Conservation (phyloP, 1,284 basidiomycete species). For the Filobasidium uniguttulatum region DNA sequence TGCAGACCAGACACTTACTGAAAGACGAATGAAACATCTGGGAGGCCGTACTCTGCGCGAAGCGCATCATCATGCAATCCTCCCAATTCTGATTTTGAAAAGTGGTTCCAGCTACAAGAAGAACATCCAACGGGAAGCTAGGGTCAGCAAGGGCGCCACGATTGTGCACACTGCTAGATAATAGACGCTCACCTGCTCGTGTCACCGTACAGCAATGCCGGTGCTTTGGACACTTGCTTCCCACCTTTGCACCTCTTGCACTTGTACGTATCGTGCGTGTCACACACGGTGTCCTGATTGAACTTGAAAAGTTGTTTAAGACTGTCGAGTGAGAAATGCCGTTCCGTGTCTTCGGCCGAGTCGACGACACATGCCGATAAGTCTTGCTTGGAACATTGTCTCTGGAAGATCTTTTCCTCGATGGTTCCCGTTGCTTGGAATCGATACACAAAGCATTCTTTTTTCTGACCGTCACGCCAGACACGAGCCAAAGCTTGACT, state of each 20-base stretch:
- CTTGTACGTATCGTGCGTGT: slow-evolving; percentile 97
- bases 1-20: too few species aligned
- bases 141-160: slow-evolving; percentile 3
- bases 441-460: slow-evolving; percentile 97
- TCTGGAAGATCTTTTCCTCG: slow-evolving; percentile 96
- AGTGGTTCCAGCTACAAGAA: slow-evolving; percentile 81
- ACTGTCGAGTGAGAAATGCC: slow-evolving; percentile 85
- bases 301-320: slow-evolving; percentile 84
- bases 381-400: slow-evolving; percentile 90
- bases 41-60: slow-evolving; percentile 69
- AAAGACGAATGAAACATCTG: slow-evolving; percentile 81
- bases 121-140: slow-evolving; percentile 8
- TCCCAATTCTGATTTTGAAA: slow-evolving; percentile 70
- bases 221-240: slow-evolving; percentile 66
- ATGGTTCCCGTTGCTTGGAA: slow-evolving; percentile 97
- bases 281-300: slow-evolving; percentile 73
- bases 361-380: slow-evolving; percentile 95
- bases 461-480: slow-evolving; percentile 99
- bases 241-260: slow-evolving; percentile 88
- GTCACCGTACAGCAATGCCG: slow-evolving; percentile 86
- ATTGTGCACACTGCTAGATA: slow-evolving; percentile 2
- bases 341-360: slow-evolving; percentile 87
- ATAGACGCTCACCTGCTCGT: slow-evolving; percentile 93
- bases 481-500: slow-evolving; percentile 97
- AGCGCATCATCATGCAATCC: slow-evolving; percentile 92